These are phyloP conservation scores for Termitomyces titanicus DNA, from an alignment of 768 basidiomycete genomes.

Conservation along the genomic window DNA sequence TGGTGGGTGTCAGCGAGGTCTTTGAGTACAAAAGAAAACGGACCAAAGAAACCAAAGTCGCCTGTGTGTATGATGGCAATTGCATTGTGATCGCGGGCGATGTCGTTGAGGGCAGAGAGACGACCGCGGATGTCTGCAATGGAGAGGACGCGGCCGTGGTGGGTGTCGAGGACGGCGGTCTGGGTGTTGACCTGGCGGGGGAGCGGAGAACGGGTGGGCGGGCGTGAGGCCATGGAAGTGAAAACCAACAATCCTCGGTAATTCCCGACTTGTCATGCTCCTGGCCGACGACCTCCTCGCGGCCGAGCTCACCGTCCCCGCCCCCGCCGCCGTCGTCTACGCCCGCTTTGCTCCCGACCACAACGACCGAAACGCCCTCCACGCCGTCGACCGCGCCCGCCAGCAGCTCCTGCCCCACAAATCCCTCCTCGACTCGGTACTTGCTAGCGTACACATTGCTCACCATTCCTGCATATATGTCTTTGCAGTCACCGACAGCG, in stretches of 20 bases:
- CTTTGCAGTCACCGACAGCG: slow-evolving; percentile 46
- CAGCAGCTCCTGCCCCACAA: slow-evolving; percentile 34
- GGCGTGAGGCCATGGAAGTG: slow-evolving; percentile 16
- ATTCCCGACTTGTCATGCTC: slow-evolving; percentile 11
- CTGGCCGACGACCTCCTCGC: slow-evolving; percentile 2
- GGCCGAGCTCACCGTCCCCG: background rate
- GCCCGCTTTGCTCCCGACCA: slow-evolving; percentile 34
- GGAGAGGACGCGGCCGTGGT: slow-evolving; percentile 87
- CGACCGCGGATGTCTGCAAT: slow-evolving; percentile 92
- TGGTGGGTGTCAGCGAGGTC: slow-evolving; percentile 23
- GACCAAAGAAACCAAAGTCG: slow-evolving; percentile 98
- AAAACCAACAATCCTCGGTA: slow-evolving; percentile 10
- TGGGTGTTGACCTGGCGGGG: slow-evolving; percentile 65
- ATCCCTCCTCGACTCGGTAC: slow-evolving; percentile 43
- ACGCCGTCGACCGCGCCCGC: slow-evolving; percentile 55
- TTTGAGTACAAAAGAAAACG: slow-evolving; percentile 18
- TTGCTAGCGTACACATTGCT: slow-evolving; percentile 48
- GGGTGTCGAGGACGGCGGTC: slow-evolving; percentile 74
- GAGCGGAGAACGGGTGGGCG: slow-evolving; percentile 56
- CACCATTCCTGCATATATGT: slow-evolving; percentile 48
- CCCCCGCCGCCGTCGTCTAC: slow-evolving; percentile 32
- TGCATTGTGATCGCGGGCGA: slow-evolving; percentile 85
- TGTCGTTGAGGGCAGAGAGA: slow-evolving; percentile 83
- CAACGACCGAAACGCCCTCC: slow-evolving; percentile 20
- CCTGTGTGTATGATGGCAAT: slow-evolving; percentile 95